Evolutionary conservation across 495 filamentous ascomycete genomes (phyloP), one percentile per base, ranked within the genome.

Genomic region (Halenospora varia): DNA sequence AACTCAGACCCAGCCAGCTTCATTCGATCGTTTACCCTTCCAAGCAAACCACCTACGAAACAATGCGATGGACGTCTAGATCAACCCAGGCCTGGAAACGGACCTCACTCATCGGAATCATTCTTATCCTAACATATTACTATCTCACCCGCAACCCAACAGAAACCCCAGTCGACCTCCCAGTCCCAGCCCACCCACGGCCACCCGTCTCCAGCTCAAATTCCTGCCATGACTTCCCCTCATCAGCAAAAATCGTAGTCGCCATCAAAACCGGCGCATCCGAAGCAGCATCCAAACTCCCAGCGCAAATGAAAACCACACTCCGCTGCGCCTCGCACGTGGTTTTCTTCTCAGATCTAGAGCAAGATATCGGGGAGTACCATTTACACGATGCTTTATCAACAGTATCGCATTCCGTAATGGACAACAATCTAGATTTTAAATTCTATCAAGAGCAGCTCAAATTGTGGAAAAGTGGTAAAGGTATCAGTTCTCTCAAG

Each of bases 181-280:
- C n/a, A n/a, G n/a, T n/a, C n/a, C n/a, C n/a, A n/a, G n/a, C n/a
- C n/a, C n/a, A n/a, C n/a, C n/a, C n/a, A n/a, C n/a, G n/a, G n/a
- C n/a, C n/a, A n/a, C n/a, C n/a, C n/a, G n/a, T n/a, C n/a, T n/a
- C 29, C 29, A 13, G 13, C 29, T 35, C 29, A 13, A 35, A 35
- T 13, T 4, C 29, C 4, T 35, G 29, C 29, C 4, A 6, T 13
- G 13, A 35, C 29, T 35, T 13, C 13, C 29, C 29, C 13, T 35
- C 13, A 13, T 4, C 29, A 35, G 29, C 6, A 35, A 35, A 35
- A 6, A 69, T 79, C 35, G 68, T 76, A 23, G 59, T 76, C 9
- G 65, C 83, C 29, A 68, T 86, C 55, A 83, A 84, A 65, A 79
- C 81, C 35, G 81, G 82, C 47, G 80, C 80, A n/a, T 73, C 73